phyloP scores from a whole-genome alignment of 1,284 basidiomycete species.

The Papiliotrema nemorosa region DNA sequence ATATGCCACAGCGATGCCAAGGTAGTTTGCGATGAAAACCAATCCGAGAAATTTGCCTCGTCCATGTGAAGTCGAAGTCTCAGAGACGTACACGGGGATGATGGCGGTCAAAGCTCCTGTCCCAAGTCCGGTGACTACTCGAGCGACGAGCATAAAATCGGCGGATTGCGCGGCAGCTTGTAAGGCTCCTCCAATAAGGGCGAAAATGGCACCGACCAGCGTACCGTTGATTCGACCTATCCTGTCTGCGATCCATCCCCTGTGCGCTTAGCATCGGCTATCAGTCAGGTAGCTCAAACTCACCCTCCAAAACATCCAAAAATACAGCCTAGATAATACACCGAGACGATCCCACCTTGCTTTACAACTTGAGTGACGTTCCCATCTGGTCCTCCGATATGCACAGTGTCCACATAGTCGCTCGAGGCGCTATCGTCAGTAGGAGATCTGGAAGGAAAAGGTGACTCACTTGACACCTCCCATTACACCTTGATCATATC shows the following conservation, averaged over 20 bases:
- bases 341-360: slow-evolving; percentile 54
- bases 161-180: slow-evolving; percentile 57
- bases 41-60: slow-evolving; percentile 21
- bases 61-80: slow-evolving; percentile 12
- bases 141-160: slow-evolving; percentile 56
- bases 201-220: slow-evolving; percentile 9
- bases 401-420: slow-evolving; percentile 48
- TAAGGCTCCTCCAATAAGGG: slow-evolving; percentile 53
- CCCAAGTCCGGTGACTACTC: slow-evolving; percentile 57
- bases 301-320: slow-evolving; percentile 56
- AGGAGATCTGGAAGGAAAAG: no score
- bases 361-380: slow-evolving; percentile 56
- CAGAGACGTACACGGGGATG: slow-evolving; percentile 56
- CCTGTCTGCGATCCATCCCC: slow-evolving; percentile 47
- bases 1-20: slow-evolving; percentile 58
- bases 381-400: slow-evolving; percentile 42
- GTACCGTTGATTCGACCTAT: slow-evolving; percentile 43
- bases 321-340: slow-evolving; percentile 51
- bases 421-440: slow-evolving; percentile 46
- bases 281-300: neutral
- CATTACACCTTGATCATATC: slow-evolving; percentile 61
- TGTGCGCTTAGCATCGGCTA: neutral
- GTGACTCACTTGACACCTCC: slow-evolving; percentile 52
- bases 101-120: slow-evolving; percentile 57
- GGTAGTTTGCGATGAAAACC: slow-evolving; percentile 52